Evolutionary conservation across 345 rosid genomes (phyloP).

Genomic region (Melaleuca quinquenervia): DNA sequence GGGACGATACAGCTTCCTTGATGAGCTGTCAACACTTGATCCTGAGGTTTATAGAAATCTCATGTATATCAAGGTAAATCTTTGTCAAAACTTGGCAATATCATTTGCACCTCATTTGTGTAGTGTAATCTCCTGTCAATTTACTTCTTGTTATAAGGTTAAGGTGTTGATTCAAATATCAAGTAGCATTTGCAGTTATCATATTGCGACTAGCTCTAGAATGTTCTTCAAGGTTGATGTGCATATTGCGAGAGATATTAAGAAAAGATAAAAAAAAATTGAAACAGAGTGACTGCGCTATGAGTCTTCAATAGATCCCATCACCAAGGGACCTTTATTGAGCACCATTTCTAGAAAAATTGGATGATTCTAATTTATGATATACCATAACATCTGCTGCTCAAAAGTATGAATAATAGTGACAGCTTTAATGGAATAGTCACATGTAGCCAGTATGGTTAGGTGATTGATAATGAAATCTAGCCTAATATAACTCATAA

Average conservation of each 20-base stretch:
- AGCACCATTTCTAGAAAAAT: not conserved
- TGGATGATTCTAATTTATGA: not conserved
- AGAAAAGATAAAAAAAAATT: not conserved
- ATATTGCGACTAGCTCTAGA: not conserved
- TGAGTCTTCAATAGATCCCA: not conserved
- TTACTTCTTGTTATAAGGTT: not conserved
- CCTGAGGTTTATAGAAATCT: slow-evolving; percentile 87
- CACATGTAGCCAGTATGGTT: not conserved
- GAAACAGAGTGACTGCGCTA: not conserved
- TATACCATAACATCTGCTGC: not conserved
- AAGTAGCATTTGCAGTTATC: not conserved
- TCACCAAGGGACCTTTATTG: not conserved
- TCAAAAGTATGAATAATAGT: not conserved
- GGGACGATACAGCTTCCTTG: slow-evolving; percentile 95
- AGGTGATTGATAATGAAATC: not conserved
- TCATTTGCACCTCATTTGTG: not conserved
- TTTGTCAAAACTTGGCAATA: not conserved
- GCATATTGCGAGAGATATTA: not conserved
- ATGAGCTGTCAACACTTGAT: slow-evolving; percentile 94
- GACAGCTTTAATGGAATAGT: not conserved
- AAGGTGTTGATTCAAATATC: not conserved
- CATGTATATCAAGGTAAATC: slow-evolving; percentile 90
- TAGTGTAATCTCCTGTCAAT: not conserved
- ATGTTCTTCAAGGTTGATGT: not conserved
- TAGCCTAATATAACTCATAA: not conserved